Base-by-base conservation (phyloP, 1,284 basidiomycete genomes). In the Puccinia sorghi region DNA sequence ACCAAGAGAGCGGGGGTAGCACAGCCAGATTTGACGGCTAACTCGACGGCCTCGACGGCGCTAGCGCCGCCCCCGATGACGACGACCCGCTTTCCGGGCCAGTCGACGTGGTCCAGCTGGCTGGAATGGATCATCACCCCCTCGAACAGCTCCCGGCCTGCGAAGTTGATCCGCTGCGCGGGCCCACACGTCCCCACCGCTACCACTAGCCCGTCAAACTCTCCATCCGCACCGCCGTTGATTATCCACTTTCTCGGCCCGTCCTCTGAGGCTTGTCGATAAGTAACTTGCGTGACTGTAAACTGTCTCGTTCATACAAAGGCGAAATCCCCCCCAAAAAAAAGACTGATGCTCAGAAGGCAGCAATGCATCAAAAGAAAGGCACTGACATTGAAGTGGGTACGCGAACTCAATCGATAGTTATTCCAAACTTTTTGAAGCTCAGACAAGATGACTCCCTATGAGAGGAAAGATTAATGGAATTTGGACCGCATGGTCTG, bases 41-140 rank as follows among this genome's bases (percentile, higher is more conserved):
- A 61, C 48, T 78, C 76, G 32, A 71, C 50, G 43, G 76, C 67
- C 54, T 78, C 76, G 13, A 78, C 76, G 37, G 64, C 76, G 59
- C 76, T 78, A 22, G 76, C 67, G 25, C 76, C 76, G 27, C 76
- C 67, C 2, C 76, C 76, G 7, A 78, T 48, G 6, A 61, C 54
- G 5, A 72, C 76, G 8, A 78, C 76, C 2, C 67, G 66, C 27
- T 78, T 78, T 1, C 48, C 59, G n/a, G 48, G 32, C 66, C 66
- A 59, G 41, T 71, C 39, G 37, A 78, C 32, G 32, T 56, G 54
- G 32, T 70, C 76, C 41, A 78, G 50, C n/a, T 78, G 27, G 32
- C 52, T 70, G 0, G 76, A 78, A 64, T 78, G 76, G 15, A 71
- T 25, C 56, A 78, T 57, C 2, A 39, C 56, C 25, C 76, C 76